Base-by-base conservation (phyloP, 352 stramenopile species). In the Phytophthora pluvialis region DNA sequence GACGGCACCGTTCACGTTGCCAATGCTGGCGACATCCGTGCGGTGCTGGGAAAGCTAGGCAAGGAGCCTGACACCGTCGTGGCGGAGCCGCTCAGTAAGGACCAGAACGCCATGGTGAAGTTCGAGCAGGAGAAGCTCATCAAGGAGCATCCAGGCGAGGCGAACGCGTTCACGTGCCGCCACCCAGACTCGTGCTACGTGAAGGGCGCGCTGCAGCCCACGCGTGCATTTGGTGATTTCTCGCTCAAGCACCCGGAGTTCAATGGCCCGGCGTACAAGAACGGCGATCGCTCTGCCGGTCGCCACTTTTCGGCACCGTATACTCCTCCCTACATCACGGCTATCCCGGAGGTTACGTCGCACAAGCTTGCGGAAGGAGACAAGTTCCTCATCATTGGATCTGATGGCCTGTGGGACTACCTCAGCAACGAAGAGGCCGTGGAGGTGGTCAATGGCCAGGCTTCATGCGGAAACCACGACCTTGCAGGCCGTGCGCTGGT, bases 381-480 rank as follows among this genome's bases (percentile, higher is more conserved):
- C 72, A 89, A 98, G 80, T 99, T 99, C 75, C 72, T 99, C 48
- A 90, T 99, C 48, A 91, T 99, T 38, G 72, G 83, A 25, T 99
- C 96, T 67, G 98, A 99, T 77, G 97, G 97, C 11, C 74, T 99
- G n/a, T 99, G 97, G 97, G 97, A 99, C 78, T 97, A 98, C 44
- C 80, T 99, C 42, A 90, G 69, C 61, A 99, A 98, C 70, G 86
- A 98, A 72, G 97, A 99, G 39, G 96, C 91, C 13, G 90, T 98
- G 1, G 88, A 98, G 35, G 80, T 98, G n/a, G 95, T 98, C 13
- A 80, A 81, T 25, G 73, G 80, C 33, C 76, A 93, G 39, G 59
- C 72, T 11, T 72, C 69, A 0, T 72, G 78, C 10, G 83, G 86
- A 29, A 88, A 93, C 25, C 78, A 89, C 48, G 81, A 93, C 13